Conservation (phyloP, 2,329 filamentous ascomycete species). For the Diaporthe sp. region DNA sequence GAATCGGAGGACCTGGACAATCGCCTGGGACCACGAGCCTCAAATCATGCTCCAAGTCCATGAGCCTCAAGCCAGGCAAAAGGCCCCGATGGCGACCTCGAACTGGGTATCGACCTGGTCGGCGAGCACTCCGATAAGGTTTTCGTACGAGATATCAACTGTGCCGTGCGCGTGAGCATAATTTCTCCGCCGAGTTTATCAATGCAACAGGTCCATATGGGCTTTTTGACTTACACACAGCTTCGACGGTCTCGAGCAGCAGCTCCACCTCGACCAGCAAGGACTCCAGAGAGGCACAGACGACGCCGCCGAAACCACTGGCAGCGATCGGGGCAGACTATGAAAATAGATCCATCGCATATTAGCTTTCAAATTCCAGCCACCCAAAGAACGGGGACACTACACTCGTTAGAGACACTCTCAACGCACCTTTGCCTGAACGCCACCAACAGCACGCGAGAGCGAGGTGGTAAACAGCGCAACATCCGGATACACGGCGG, state of each 20-base stretch:
- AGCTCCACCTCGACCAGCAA: conserved; percentile 2
- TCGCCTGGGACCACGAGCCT: background rate
- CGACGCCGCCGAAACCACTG: conserved; percentile 11
- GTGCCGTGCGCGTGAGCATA: background rate
- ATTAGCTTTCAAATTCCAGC: no score
- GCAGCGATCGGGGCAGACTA: background rate
- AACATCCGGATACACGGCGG: conserved; percentile 17
- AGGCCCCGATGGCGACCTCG: background rate
- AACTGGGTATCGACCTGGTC: conserved; percentile 14
- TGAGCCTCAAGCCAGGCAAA: background rate
- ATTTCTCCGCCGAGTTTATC: no score
- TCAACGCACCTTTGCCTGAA: conserved; percentile 2
- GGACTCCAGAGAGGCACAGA: background rate
- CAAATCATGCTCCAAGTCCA: background rate
- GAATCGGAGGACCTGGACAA: background rate
- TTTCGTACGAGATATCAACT: conserved; percentile 17
- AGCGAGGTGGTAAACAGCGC: conserved; percentile 13
- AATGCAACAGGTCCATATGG: no score
- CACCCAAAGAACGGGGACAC: no score
- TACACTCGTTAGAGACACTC: no score
- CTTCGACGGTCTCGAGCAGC: conserved; percentile 4
- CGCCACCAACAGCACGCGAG: background rate
- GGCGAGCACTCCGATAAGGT: background rate
- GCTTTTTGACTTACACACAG: background rate
- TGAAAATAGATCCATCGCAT: no score